Conservation (phyloP, 2,329 filamentous ascomycete genomes). For the Talaromyces marneffei region DNA sequence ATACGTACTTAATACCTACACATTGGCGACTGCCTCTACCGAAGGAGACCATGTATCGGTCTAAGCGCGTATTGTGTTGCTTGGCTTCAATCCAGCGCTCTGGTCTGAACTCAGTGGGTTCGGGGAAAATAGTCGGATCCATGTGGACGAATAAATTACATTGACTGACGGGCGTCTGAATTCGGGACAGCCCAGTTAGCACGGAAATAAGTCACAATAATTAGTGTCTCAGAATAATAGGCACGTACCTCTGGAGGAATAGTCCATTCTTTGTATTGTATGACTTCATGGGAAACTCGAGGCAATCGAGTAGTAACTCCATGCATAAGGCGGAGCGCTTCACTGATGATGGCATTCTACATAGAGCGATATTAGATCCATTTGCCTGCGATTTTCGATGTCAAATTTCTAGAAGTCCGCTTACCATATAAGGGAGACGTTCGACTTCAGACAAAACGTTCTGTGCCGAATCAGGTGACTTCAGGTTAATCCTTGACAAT, state of each 20-base stretch:
- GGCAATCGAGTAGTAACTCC: conserved; percentile 28
- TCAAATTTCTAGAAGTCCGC: neutral
- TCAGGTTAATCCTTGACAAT: conserved; percentile 21
- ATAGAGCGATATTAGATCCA: neutral
- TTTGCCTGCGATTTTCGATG: neutral
- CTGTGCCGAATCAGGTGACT: conserved; percentile 20
- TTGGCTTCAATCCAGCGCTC: conserved; percentile 35
- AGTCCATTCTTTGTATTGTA: conserved; percentile 27
- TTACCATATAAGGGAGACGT: conserved; percentile 35
- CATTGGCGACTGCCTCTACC: conserved; percentile 41
- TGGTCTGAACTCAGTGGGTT: conserved; percentile 31
- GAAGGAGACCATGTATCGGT: conserved; percentile 36
- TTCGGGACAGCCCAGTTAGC: neutral
- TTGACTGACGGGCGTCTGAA: conserved; percentile 35
- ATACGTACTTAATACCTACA: conserved; percentile 38
- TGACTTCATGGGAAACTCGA: conserved; percentile 24
- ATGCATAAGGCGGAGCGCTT: conserved; percentile 29
- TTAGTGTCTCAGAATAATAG: no score
- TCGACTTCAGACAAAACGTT: conserved; percentile 29
- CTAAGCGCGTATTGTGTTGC: conserved; percentile 27
- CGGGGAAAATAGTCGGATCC: conserved; percentile 33
- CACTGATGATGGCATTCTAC: conserved; percentile 28
- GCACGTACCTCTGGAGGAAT: conserved; percentile 25
- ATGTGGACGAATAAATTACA: conserved; percentile 32
- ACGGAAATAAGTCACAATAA: no score